Conservation (phyloP, 176 grass and related monocot genomes). For the Thalia dealbata region DNA sequence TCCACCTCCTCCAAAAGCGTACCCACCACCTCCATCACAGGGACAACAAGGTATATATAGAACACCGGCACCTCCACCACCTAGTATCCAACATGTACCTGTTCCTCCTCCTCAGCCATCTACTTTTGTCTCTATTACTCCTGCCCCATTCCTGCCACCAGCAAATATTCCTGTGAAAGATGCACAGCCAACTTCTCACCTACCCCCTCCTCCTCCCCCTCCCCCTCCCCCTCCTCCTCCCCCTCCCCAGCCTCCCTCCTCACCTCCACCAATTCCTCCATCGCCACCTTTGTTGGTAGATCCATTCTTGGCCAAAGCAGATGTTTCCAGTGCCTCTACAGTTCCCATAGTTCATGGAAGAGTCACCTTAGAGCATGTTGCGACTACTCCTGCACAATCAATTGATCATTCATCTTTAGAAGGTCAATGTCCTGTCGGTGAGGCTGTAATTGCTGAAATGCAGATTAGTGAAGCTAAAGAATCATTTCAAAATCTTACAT, state of each 20-base stretch:
- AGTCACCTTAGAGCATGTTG: neutral
- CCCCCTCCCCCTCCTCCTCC: conserved; percentile 9
- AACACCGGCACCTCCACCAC: neutral
- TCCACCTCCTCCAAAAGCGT: conserved; percentile 8
- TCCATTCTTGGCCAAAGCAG: neutral
- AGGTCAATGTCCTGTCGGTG: neutral
- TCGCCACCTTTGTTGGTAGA: neutral
- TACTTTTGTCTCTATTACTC: neutral
- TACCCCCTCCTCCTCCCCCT: conserved; percentile 5
- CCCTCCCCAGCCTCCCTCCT: neutral
- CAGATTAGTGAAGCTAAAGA: neutral
- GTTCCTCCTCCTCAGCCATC: conserved; percentile 1
- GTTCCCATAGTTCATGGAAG: neutral
- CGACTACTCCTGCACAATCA: neutral
- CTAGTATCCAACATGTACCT: neutral
- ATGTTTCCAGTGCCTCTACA: neutral
- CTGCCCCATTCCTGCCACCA: neutral
- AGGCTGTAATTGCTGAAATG: neutral
- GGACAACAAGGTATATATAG: conserved; percentile 8
- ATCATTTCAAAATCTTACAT: neutral
- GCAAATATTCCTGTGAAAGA: neutral
- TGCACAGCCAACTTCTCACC: neutral
- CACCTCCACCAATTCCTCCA: conserved; percentile 11
- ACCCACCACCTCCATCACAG: neutral
- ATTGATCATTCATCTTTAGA: neutral